Evolutionary conservation across 345 rosid species (phyloP).

Genomic region (Citrus sp.): DNA sequence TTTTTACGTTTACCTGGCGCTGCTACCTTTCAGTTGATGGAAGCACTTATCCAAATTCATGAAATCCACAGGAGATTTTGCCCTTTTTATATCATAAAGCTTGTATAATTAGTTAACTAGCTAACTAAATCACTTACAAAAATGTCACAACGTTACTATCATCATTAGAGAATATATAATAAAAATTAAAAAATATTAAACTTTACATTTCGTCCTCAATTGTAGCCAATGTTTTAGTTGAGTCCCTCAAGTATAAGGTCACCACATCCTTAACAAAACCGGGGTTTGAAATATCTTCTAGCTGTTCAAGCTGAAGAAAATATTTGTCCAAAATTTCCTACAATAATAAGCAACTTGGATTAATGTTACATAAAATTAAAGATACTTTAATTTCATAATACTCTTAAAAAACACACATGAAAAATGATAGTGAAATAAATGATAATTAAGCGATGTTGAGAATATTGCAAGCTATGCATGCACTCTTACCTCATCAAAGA

Average conservation of each 20-base stretch:
- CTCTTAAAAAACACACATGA: too few relatives aligned
- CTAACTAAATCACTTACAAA: background rate
- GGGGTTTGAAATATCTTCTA: slow-evolving; percentile 17
- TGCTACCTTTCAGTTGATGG: slow-evolving; percentile 22
- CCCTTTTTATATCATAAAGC: slow-evolving; percentile 5
- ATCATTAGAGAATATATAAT: too few relatives aligned
- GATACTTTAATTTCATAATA: too few relatives aligned
- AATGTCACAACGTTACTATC: background rate
- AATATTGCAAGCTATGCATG: too few relatives aligned
- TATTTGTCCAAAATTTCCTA: slow-evolving; percentile 29
- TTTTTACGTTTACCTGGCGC: slow-evolving; percentile 15
- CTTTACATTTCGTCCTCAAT: slow-evolving; percentile 28
- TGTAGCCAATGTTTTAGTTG: slow-evolving; percentile 2
- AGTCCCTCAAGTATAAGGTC: slow-evolving; percentile 18
- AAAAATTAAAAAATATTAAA: background rate
- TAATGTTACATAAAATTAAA: too few relatives aligned
- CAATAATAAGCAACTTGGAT: background rate
- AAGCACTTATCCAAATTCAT: slow-evolving; percentile 10
- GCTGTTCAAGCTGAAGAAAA: slow-evolving; percentile 30
- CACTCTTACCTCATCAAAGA: slow-evolving; percentile 29
- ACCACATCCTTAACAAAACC: slow-evolving; percentile 30
- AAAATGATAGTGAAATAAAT: too few relatives aligned
- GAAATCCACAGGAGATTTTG: slow-evolving; percentile 14
- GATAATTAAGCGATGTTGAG: too few relatives aligned
- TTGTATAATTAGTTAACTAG: too few relatives aligned